These are phyloP conservation scores for Colletotrichum sp. DNA, from an alignment of 2,329 filamentous ascomycete species.

Conservation along the genomic window DNA sequence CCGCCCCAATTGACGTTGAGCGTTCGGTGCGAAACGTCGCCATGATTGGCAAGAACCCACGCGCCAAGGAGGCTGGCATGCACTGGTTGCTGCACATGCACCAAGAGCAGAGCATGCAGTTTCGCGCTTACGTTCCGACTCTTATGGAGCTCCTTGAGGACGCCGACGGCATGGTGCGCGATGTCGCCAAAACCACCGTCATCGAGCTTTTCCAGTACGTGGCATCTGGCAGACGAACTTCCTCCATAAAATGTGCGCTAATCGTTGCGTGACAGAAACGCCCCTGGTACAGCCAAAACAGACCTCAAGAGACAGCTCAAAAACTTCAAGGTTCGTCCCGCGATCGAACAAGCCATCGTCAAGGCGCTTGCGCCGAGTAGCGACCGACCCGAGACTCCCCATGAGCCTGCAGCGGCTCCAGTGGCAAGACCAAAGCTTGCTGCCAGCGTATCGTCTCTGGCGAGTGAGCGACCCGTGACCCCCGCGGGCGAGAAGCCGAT, in stretches of 20 bases:
- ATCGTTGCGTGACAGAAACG: constrained; percentile 77
- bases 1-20: constrained; percentile 77
- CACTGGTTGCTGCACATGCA: constrained; percentile 89
- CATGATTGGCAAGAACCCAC: constrained; percentile 79
- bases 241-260: constrained; percentile 65
- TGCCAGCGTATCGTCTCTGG: constrained; percentile 56
- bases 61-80: constrained; percentile 85
- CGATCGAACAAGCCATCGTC: constrained; percentile 83
- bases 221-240: neutral
- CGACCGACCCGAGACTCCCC: constrained; percentile 45
- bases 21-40: constrained; percentile 78
- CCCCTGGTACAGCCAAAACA: constrained; percentile 82
- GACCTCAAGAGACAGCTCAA: constrained; percentile 88
- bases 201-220: constrained; percentile 83
- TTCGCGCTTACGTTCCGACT: constrained; percentile 81
- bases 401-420: constrained; percentile 40
- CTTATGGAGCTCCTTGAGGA: constrained; percentile 90
- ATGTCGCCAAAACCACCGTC: constrained; percentile 81
- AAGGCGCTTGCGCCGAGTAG: constrained; percentile 69
- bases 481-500: constrained; percentile 68
- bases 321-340: constrained; percentile 82
- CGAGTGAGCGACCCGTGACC: constrained; percentile 61
- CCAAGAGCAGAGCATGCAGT: constrained; percentile 77
- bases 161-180: constrained; percentile 85
- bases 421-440: constrained; percentile 49